Base-by-base conservation (phyloP, 2,329 filamentous ascomycete species). In the Alternaria conjuncta region DNA sequence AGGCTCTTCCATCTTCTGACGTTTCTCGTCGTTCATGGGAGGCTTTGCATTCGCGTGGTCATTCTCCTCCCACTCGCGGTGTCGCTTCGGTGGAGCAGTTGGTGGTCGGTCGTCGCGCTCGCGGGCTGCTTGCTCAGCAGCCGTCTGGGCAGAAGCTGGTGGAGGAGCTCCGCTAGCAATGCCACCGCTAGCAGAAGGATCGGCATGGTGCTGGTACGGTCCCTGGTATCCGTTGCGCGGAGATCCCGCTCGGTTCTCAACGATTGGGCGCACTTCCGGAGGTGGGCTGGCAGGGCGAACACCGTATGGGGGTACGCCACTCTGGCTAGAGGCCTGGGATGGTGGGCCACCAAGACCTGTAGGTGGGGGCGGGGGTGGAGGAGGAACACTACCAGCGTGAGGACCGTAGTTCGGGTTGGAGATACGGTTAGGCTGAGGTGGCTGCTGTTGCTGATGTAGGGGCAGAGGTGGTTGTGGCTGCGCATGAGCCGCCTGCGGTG, bases 21-120 rank as follows among this genome's bases (percentile, higher is more conserved):
- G 90, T 68, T 87, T 93, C 79, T 97, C 94, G 6, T 98, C 95
- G 43, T 90, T 97, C 10, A 92, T 90, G 12, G 78, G 77, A 65
- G 92, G 89, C 83, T 97, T 97, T 84, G 97, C 97, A 47, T 86
- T 85, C 5, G 89, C 63, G 5, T 76, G 82, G 21, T 88, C 83
- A 36, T 96, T 93, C 36, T 95, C 91, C 70, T 98, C 96, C 94
- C 96, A 97, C 75, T 98, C 96, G 53, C 94, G 90, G 78, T 90
- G 87, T 61, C 96, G 89, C 86, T 99, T 99, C 61, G 91, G 89
- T 3, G 78, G 76, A 15, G 85, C 91, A 41, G 93, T 96, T 1
- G 90, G 82, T 18, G 94, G 92, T n/a, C 94, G 88, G 45, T 90
- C 88, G 60, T 97, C 91, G 44, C 77, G 76, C 51, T 90, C 87